phyloP scores from a whole-genome alignment of 129 eudicot genomes.

The sunflower (Helianthus annuus) region HanXRQr2.0-SUNRISE NC_035438.2:22952837-22953336 shows the following conservation, averaged over 20 bases:
- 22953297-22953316: slow-evolving; percentile 46
- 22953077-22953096: slow-evolving; percentile 77
- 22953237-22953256: slow-evolving; percentile 91
- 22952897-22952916: slow-evolving; percentile 75
- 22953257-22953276: slow-evolving; percentile 72
- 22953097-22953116: slow-evolving; percentile 55
- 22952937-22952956: slow-evolving; percentile 54
- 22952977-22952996: slow-evolving; percentile 80
- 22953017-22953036: slow-evolving; percentile 75
- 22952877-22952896: background rate
- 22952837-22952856: background rate
- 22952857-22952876: background rate
- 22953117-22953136: slow-evolving; percentile 81
- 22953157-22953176: slow-evolving; percentile 58
- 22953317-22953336: slow-evolving; percentile 64
- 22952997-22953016: slow-evolving; percentile 86
- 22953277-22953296: slow-evolving; percentile 36
- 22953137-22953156: slow-evolving; percentile 48
- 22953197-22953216: slow-evolving; percentile 47
- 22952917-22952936: slow-evolving; percentile 69
- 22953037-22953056: slow-evolving; percentile 71
- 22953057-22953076: slow-evolving; percentile 47
- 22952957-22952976: slow-evolving; percentile 56
- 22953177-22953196: slow-evolving; percentile 71
- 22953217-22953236: slow-evolving; percentile 60